Evolutionary conservation across 225 moss, liverwort and hornwort species (phyloP).

Genomic region (Takakia lepidozioides): DNA sequence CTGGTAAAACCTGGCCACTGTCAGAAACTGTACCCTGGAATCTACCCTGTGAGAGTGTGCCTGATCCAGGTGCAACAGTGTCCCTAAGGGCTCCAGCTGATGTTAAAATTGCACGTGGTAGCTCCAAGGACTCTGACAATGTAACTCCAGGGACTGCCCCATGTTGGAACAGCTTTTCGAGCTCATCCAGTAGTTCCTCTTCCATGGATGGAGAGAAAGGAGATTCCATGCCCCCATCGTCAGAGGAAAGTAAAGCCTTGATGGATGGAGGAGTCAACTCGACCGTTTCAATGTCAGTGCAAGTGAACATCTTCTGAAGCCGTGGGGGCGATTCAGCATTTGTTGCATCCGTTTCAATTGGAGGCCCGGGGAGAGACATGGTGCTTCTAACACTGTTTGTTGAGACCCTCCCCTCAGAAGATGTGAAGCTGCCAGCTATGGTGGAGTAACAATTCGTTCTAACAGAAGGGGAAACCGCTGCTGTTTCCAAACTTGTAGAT

Average conservation of each 20-base stretch:
- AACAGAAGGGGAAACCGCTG: no score
- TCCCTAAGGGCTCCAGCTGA: neutral
- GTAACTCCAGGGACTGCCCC: slow-evolving; percentile 5
- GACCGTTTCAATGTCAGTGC: no score
- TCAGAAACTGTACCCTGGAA: slow-evolving; percentile 11
- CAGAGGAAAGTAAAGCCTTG: neutral
- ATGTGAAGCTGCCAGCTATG: no score
- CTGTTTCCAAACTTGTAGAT: no score
- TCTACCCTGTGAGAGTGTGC: slow-evolving; percentile 11
- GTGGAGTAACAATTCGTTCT: no score
- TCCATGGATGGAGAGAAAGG: slow-evolving; percentile 31
- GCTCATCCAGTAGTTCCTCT: slow-evolving; percentile 45
- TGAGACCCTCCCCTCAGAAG: no score
- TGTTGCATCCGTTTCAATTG: no score
- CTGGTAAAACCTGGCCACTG: slow-evolving; percentile 9
- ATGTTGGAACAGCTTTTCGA: slow-evolving; percentile 28
- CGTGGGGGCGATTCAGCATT: no score
- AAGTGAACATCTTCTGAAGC: no score
- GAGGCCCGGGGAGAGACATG: no score
- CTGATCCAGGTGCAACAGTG: slow-evolving; percentile 1
- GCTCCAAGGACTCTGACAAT: slow-evolving; percentile 4
- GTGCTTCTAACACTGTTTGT: no score
- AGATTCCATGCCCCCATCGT: slow-evolving; percentile 8
- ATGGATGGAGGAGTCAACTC: slow-evolving; percentile 7
- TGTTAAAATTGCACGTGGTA: no score